Base-by-base conservation (phyloP, 2,329 filamentous ascomycete genomes). In the Xylaria multiplex region DNA sequence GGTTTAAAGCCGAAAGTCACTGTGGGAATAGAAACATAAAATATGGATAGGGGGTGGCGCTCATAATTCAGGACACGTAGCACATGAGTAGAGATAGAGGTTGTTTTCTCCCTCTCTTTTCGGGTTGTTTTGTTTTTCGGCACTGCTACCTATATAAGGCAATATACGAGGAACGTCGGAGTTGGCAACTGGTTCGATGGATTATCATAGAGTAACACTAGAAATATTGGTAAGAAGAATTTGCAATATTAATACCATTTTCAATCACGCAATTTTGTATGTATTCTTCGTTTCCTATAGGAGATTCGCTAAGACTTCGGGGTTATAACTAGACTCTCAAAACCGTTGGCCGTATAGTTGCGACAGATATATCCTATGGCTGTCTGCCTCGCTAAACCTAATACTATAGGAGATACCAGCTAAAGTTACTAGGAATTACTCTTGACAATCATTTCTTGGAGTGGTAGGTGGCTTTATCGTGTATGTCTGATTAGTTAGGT, bases 1-100 rank as follows among this genome's bases (percentile, higher is more conserved):
- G 5, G 50, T 81, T 19, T 81, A 69, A 75, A 67, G 48, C 11
- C 37, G 22, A 61, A 57, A 43, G 42, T 27, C 27, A 11, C 42
- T 42, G 5, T 5, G 22, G 11, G 32, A 19, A 14, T 59, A 43
- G 46, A 45, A 24, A 24, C 4, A 24, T 32, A 37, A 42, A 30
- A 24, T 27, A 45, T 48, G 53, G 24, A 56, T n/a, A 16, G 13
- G 1, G 9, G 37, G 6, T 22, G 32, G 22, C 0, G 46, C 11
- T 54, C 16, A 6, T 16, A 40, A 58, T 46, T 66, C 49, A 60
- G 59, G 52, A 37, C 13, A 9, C 19, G 48, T 27, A 45, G 16
- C 14, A 9, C 5, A 50, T 37, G 43, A 37, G 14, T 16, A 57
- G 24, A 22, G 3, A 37, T 45, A 57, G 37, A 24, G 19, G 50